A percentile compares a stretch with the other conserved stretches of the same genome.
Conservation (phyloP, 495 filamentous ascomycete genomes). For the Penicillium malachiteum region DNA sequence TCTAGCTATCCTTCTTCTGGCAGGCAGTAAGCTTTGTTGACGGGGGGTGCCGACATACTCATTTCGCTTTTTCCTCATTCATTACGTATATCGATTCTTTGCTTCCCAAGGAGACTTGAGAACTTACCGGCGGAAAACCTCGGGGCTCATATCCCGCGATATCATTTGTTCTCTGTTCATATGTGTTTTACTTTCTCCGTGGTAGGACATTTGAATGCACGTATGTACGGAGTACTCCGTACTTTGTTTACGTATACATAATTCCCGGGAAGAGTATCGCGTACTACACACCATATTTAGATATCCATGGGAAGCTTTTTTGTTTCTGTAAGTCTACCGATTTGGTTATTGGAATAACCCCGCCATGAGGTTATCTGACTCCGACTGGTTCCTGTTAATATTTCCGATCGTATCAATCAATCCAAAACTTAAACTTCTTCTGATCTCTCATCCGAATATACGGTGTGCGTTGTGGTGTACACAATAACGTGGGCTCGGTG, state of each 20-base stretch:
- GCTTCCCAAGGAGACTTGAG: too few relatives aligned
- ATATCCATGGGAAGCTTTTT: too few relatives aligned
- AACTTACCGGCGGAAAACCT: constrained; percentile 6
- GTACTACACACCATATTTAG: not conserved
- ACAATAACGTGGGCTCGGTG: constrained; percentile 3
- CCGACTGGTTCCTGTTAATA: not conserved
- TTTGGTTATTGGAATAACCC: not conserved
- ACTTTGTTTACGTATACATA: too few relatives aligned
- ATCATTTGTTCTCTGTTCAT: not conserved
- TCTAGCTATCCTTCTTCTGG: constrained; percentile 4
- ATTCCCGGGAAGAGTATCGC: too few relatives aligned
- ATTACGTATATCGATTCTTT: constrained; percentile 10
- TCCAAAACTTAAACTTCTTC: constrained; percentile 5
- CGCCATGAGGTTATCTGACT: constrained; percentile 6
- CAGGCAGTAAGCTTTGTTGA: constrained; percentile 1
- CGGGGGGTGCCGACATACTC: too few relatives aligned
- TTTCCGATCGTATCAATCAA: constrained; percentile 1
- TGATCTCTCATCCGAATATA: not conserved
- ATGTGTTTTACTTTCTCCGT: too few relatives aligned
- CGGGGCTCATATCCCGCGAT: constrained; percentile 3
- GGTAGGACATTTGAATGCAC: too few relatives aligned
- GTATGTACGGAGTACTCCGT: too few relatives aligned
- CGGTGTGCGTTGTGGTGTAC: constrained; percentile 22
- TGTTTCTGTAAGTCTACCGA: not conserved
- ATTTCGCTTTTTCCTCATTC: not conserved